These are phyloP conservation scores for Cladophialophora immunda DNA, from an alignment of 2,329 filamentous ascomycete species.

Conservation along the genomic window DNA sequence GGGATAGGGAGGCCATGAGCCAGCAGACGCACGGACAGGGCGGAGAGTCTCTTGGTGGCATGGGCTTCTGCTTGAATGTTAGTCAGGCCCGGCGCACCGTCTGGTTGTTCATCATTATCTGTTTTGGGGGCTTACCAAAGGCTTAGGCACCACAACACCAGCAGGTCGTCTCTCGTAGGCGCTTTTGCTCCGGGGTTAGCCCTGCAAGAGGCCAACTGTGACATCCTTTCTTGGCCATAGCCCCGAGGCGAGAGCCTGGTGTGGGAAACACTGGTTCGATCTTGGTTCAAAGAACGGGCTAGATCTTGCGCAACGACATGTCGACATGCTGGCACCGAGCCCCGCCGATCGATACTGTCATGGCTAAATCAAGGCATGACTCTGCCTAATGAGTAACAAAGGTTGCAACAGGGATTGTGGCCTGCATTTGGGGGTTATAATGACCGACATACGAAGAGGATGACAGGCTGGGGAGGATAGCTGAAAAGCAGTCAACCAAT, in stretches of 20 bases:
- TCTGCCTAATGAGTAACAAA: background rate
- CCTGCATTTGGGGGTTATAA: too few relatives aligned
- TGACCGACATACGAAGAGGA: slow-evolving; percentile 2
- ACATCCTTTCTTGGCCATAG: slow-evolving; percentile 10
- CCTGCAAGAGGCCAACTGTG: slow-evolving; percentile 11
- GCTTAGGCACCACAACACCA: slow-evolving; percentile 11
- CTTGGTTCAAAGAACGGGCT: slow-evolving; percentile 1
- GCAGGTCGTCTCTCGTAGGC: background rate
- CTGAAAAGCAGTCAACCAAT: background rate
- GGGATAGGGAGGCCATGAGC: too few relatives aligned
- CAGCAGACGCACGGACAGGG: background rate
- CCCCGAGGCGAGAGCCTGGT: background rate
- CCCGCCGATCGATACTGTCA: background rate
- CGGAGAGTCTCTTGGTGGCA: background rate
- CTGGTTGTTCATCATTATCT: slow-evolving; percentile 11
- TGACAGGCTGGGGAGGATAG: background rate
- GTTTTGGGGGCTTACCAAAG: slow-evolving; percentile 20
- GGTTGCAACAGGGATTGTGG: background rate
- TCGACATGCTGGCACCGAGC: too few relatives aligned
- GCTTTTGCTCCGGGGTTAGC: background rate
- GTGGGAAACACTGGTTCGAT: slow-evolving; percentile 8
- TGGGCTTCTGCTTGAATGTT: slow-evolving; percentile 10
- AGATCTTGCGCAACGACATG: slow-evolving; percentile 10
- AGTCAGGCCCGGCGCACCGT: slow-evolving; percentile 8
- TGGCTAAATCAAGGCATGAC: background rate